Conservation (phyloP, 2,329 filamentous ascomycete genomes). For the Talaromyces sp. region DNA sequence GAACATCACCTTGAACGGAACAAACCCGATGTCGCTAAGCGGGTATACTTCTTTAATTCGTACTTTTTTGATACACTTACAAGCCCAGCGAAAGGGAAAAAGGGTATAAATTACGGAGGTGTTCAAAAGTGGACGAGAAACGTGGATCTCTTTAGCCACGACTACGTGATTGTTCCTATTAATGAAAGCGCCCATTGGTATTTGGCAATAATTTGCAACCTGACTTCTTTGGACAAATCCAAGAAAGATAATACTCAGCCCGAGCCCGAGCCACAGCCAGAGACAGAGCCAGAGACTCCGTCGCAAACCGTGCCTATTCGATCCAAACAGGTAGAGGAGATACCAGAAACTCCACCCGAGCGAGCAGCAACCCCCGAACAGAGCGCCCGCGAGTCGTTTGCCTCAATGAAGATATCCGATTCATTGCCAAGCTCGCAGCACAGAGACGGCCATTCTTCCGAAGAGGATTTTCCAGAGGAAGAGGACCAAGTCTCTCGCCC, state of each 20-base stretch:
- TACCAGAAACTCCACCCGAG: constrained; percentile 24
- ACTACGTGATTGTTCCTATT: constrained; percentile 88
- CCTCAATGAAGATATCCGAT: constrained; percentile 26
- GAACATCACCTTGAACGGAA: constrained; percentile 56
- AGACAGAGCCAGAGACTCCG: constrained; percentile 7
- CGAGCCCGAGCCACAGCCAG: not conserved
- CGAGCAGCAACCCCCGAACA: constrained; percentile 19
- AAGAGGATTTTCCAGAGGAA: constrained; percentile 28
- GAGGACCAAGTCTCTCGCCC: constrained; percentile 19
- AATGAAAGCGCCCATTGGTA: constrained; percentile 91
- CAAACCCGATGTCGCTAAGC: constrained; percentile 53
- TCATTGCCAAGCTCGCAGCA: constrained; percentile 5
- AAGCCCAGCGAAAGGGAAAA: constrained; percentile 49
- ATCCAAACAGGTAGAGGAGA: constrained; percentile 20
- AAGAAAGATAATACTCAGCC: constrained; percentile 9
- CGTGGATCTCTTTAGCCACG: constrained; percentile 76
- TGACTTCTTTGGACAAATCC: constrained; percentile 55
- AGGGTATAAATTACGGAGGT: constrained; percentile 72
- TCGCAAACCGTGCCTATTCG: constrained; percentile 13
- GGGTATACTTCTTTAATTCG: constrained; percentile 85
- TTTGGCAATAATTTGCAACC: constrained; percentile 89
- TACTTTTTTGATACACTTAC: constrained; percentile 83
- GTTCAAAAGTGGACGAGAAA: constrained; percentile 86
- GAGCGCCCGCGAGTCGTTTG: constrained; percentile 20
- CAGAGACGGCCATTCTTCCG: constrained; percentile 7